These are phyloP conservation scores for Aspergillus novofumigatus DNA, from an alignment of 2,329 filamentous ascomycete genomes.

Conservation along the genomic window DNA sequence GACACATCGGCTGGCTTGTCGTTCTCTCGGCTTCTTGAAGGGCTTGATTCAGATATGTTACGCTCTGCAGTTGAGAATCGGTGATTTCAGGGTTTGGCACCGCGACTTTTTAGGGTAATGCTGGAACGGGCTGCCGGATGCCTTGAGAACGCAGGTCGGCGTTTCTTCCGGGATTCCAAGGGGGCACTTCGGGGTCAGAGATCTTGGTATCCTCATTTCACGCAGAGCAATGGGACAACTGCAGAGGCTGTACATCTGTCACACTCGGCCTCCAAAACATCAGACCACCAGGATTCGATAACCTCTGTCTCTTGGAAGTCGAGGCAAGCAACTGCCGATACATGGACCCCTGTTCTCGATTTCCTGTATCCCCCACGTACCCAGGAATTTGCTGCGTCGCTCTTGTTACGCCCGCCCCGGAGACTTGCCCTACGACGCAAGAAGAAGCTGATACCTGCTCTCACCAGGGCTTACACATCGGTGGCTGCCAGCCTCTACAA, in stretches of 20 bases:
- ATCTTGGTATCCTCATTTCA: slow-evolving; percentile 34
- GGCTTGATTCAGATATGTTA: slow-evolving; percentile 24
- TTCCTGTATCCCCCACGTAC: slow-evolving; percentile 38
- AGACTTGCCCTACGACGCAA: slow-evolving; percentile 23
- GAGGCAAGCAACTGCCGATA: slow-evolving; percentile 14
- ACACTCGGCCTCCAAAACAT: slow-evolving; percentile 25
- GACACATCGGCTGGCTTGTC: slow-evolving; percentile 4
- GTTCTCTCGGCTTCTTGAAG: neutral
- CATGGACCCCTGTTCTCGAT: slow-evolving; percentile 29
- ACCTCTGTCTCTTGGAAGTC: slow-evolving; percentile 8
- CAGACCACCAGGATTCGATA: slow-evolving; percentile 15
- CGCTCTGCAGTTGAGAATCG: slow-evolving; percentile 14
- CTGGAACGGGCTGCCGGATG: slow-evolving; percentile 49
- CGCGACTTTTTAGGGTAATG: slow-evolving; percentile 41
- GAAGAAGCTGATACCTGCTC: slow-evolving; percentile 18
- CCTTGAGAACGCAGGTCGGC: slow-evolving; percentile 47
- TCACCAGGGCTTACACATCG: slow-evolving; percentile 26
- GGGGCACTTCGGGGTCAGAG: slow-evolving; percentile 34
- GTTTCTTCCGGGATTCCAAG: slow-evolving; percentile 40
- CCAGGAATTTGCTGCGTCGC: slow-evolving; percentile 19
- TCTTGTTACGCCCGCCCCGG: slow-evolving; percentile 21
- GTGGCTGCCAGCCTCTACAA: slow-evolving; percentile 13
- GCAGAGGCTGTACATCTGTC: slow-evolving; percentile 33
- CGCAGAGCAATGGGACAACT: slow-evolving; percentile 28
- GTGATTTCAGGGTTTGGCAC: slow-evolving; percentile 25